A percentile compares a stretch with the other conserved stretches of the same genome.
Conservation (phyloP, 805 yeast genomes). For the Yarrowia sp. region DNA sequence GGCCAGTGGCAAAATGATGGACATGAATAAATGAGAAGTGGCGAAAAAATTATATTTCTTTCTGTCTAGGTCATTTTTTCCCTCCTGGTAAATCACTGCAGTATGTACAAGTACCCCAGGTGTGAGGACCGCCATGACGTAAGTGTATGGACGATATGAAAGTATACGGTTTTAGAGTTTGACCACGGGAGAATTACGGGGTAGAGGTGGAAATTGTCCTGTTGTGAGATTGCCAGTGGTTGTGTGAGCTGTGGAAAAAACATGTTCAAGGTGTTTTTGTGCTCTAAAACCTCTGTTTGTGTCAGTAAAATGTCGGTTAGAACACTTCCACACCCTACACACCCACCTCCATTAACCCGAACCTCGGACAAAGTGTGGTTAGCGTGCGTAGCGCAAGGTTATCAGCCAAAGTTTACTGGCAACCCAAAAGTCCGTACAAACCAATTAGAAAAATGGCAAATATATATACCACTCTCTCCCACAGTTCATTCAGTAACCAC, state of each 20-base stretch:
- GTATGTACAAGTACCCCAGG: neutral
- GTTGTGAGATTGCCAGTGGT: neutral
- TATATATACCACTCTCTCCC: neutral
- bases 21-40: neutral
- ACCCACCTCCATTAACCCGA: conserved; percentile 22
- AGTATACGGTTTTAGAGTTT: neutral
- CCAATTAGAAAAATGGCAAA: neutral
- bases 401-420: neutral
- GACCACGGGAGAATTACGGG: neutral
- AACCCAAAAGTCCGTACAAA: neutral
- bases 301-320: too few species aligned
- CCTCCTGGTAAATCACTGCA: neutral
- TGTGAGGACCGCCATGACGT: conserved; percentile 17
- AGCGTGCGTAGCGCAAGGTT: neutral
- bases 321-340: too few species aligned
- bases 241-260: too few species aligned
- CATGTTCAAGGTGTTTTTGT: too few species aligned
- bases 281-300: too few species aligned
- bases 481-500: neutral
- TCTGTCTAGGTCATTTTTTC: neutral
- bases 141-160: conserved; percentile 10
- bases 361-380: neutral
- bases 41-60: neutral
- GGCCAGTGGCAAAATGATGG: too few species aligned
- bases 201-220: neutral